Evolutionary conservation across 257 asterid genomes (phyloP), one percentile per base, ranked within the genome.

Genomic region (Galeopsis tetrahit): DNA sequence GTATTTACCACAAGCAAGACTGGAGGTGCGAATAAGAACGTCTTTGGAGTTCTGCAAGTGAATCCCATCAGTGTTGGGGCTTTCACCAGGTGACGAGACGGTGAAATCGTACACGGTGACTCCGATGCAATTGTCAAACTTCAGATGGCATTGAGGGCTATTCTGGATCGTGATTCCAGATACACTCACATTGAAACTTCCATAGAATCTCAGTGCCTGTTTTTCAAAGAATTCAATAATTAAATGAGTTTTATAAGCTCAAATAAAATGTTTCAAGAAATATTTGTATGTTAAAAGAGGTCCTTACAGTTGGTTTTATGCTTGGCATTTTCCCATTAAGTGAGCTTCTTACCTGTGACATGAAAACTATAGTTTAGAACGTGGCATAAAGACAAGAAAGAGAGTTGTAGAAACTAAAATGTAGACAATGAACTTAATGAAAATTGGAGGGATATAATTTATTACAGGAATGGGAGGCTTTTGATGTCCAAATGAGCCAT

Each of bases 61-160:
- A 77, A 94, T 91, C n/a, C 99, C 99, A 15, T 94, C 98, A 0
- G 99, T 94, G 52, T 94, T 94, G 14, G 97, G 99, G 75, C 99
- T 94, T 61, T 89, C 87, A 3, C 96, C 93, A 0, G 99, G 99
- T 6, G 98, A 94, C 2, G 88, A 82, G 44, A 72, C 89, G 1
- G 71, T 81, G 70, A 94, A 82, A 81, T 89, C 82, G 88, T 87
- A 83, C 4, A 94, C 99, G 6, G 81, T 28, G 11, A 94, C 98
- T 44, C 96, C 97, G 10, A 80, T 66, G 79, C 98, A 91, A 55
- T 86, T 86, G 59, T 94, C 99, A 10, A 94, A 91, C 75, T 91
- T 94, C 69, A 94, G 86, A 75, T 94, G 99, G 80, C 93, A 88
- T 59, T 91, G 98, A 2, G 87, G 95, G 74, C 98, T 94, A 58